Evolutionary conservation across 2,329 filamentous ascomycete species (phyloP), one percentile per base, ranked within the genome.

Genomic region (Fusarium subtropicale): DNA sequence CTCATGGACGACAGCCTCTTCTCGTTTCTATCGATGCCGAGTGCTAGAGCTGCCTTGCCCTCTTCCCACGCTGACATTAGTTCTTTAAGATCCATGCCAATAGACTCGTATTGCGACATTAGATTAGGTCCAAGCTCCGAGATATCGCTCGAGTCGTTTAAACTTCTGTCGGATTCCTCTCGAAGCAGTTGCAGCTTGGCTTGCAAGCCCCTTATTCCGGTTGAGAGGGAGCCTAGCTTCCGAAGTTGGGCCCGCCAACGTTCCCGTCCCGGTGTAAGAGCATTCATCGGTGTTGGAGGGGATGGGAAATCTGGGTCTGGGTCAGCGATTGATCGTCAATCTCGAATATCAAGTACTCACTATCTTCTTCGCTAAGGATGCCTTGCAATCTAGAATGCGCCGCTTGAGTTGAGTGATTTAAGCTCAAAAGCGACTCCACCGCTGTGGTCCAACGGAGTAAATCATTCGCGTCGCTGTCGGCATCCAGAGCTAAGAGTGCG

Each of bases 161-260:
- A 81, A 44, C 89, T 89, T 64, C 88, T 88, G 75, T 92, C 93
- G 0, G 94, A 97, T 78, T 97, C 94, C 78, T 99, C 96, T 51
- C 93, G 90, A 56, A 98, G 82, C 10, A 99, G 85, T 64, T 97
- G 94, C 82, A 99, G 89, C 79, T 98, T 99, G 36, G 96, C 96
- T 79, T 98, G 95, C 50, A 99, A 85, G 13, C 93, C 92, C 30
- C 94, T 90, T 65, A 98, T 97, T 18, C 94, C 94, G 57, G 94
- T 92, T 1, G 94, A 97, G 34, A 99, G 85, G 1, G 92, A 92
- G 75, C 92, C 93, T 42, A 99, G 88, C 76, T 97, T 95, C 64
- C 93, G 91, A 60, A 97, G 87, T 77, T 97, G 95, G 56, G 91
- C 90, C 59, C 94, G 91, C 84, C 95, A 90, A 64, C 93, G 89